Conservation (phyloP, 176 grass and related monocot genomes). For the Oropetium thomaeum region DNA sequence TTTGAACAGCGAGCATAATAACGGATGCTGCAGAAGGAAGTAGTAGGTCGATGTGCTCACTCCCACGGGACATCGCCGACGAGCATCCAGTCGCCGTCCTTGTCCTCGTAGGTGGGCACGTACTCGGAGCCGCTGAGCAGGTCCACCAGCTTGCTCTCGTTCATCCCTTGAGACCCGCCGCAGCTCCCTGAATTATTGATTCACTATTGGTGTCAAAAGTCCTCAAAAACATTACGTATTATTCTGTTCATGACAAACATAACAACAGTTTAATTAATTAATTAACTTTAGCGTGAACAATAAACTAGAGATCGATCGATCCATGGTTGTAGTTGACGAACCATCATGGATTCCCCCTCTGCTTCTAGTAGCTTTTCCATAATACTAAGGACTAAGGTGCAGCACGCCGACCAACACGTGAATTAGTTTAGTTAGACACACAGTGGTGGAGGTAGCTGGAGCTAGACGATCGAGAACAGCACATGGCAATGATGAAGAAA, state of each 20-base stretch:
- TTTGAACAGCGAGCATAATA: background rate
- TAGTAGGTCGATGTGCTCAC: conserved; percentile 50
- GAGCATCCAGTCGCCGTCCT: conserved; percentile 97
- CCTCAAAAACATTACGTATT: too few species aligned
- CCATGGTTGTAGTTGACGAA: background rate
- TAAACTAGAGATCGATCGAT: too few species aligned
- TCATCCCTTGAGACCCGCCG: conserved; percentile 62
- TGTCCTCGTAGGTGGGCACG: conserved; percentile 90
- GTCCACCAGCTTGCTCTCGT: conserved; percentile 70
- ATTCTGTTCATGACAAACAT: background rate
- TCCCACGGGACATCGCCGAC: conserved; percentile 94
- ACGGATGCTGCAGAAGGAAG: background rate
- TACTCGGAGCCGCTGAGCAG: conserved; percentile 77
- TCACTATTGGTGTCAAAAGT: too few species aligned
- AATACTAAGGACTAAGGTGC: too few species aligned
- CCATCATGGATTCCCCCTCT: background rate
- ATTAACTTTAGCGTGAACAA: background rate
- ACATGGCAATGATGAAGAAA: conserved; percentile 45
- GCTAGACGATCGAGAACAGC: too few species aligned
- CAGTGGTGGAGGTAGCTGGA: too few species aligned
- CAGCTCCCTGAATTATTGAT: conserved; percentile 53
- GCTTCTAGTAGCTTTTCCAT: too few species aligned
- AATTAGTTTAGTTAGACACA: conserved; percentile 15
- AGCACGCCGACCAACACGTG: conserved; percentile 33
- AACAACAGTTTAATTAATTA: background rate